Percentiles rank a stretch among this genome's conserved stretches.
phyloP scores from a whole-genome alignment of 176 grass and related monocot genomes.

The Otatea glauca region DNA sequence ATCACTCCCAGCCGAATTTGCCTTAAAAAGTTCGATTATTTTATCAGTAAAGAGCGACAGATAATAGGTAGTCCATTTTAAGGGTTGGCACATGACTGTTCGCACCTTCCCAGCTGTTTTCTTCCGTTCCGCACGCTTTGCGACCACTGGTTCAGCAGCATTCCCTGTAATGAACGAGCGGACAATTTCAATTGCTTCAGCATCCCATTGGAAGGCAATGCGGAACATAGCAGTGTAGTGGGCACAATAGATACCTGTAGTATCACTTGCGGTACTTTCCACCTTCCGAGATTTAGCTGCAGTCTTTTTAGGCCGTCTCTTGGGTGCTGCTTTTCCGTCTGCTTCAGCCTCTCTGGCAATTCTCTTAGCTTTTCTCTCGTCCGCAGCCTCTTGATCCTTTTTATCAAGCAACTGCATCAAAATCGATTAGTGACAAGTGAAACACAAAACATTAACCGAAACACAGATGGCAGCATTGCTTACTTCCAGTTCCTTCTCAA shows the following conservation, averaged over 20 bases:
- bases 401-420: slow-evolving; percentile 54
- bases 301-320: slow-evolving; percentile 59
- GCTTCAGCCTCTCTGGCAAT: not conserved
- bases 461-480: slow-evolving; percentile 12
- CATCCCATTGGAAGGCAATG: not conserved
- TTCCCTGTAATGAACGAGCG: slow-evolving; percentile 23
- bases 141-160: slow-evolving; percentile 22
- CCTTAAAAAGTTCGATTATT: slow-evolving; percentile 34
- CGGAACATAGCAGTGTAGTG: not conserved
- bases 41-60: not conserved
- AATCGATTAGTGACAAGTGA: not conserved
- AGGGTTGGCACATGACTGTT: not conserved
- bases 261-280: not conserved
- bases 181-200: not conserved
- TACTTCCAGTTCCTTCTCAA: slow-evolving; percentile 87
- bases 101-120: slow-evolving; percentile 61
- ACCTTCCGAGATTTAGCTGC: slow-evolving; percentile 37
- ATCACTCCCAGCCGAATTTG: slow-evolving; percentile 44
- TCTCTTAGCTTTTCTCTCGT: slow-evolving; percentile 31
- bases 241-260: slow-evolving; percentile 13
- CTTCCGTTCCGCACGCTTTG: slow-evolving; percentile 46
- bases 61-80: not conserved
- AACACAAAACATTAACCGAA: not conserved
- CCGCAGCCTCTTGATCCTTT: slow-evolving; percentile 35
- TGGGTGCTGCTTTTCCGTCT: slow-evolving; percentile 27